Conservation (phyloP, 768 basidiomycete genomes). For the Macrolepiota dolichaula region DNA sequence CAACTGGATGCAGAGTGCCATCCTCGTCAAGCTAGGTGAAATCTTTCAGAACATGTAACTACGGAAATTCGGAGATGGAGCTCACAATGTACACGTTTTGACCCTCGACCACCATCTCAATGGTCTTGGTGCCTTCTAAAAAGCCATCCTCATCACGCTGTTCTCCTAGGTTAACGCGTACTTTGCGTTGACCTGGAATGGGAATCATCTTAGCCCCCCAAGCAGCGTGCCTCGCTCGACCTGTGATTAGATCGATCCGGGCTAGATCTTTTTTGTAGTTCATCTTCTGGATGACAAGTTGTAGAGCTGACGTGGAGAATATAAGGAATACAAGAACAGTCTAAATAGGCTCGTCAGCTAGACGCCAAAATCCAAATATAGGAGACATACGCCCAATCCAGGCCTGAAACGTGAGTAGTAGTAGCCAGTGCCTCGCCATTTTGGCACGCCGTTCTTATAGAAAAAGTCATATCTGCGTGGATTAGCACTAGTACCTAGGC, state of each 20-base stretch:
- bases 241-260: constrained; percentile 59
- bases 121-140: constrained; percentile 41
- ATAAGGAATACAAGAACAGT: constrained; percentile 75
- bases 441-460: constrained; percentile 96
- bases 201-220: constrained; percentile 81
- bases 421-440: constrained; percentile 94
- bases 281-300: constrained; percentile 75
- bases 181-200: constrained; percentile 65
- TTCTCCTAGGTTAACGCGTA: constrained; percentile 68
- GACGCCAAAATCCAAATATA: not conserved
- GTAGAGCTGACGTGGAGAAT: constrained; percentile 73
- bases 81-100: constrained; percentile 73
- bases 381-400: constrained; percentile 66
- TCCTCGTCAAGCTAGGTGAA: constrained; percentile 52
- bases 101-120: constrained; percentile 84
- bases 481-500: constrained; percentile 5
- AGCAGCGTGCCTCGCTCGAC: constrained; percentile 65
- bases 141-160: constrained; percentile 57
- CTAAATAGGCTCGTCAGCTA: constrained; percentile 32
- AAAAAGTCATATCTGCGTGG: constrained; percentile 79
- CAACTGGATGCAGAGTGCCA: constrained; percentile 54
- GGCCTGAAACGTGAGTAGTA: constrained; percentile 96
- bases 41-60: not conserved
- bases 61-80: constrained; percentile 13
- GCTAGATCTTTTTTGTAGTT: constrained; percentile 73